Percentiles rank a stretch among this genome's conserved stretches.
phyloP scores from a whole-genome alignment of 192 early-diverging fungal genomes.

The Phlyctochytrium bullatum region DNA sequence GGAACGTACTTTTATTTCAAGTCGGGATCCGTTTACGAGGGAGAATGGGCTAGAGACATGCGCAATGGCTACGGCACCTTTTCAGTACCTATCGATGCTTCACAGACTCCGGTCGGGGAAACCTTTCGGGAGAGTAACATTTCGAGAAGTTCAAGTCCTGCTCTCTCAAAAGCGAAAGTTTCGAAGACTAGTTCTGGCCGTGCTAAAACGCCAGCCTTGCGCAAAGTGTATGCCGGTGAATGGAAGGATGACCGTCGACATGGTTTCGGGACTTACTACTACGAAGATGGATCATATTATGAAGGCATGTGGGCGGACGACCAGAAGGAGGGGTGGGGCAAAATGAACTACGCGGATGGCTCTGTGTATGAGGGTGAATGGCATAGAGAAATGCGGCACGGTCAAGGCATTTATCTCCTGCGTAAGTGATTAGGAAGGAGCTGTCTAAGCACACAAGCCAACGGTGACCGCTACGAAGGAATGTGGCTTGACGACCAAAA shows the following conservation, averaged over 20 bases:
- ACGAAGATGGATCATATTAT: conserved; percentile 50
- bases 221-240: conserved; percentile 57
- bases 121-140: not conserved
- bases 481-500: conserved; percentile 60
- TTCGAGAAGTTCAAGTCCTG: not conserved
- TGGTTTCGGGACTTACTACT: conserved; percentile 55
- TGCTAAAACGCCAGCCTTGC: conserved; percentile 15
- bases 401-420: conserved; percentile 53
- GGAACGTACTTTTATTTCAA: conserved; percentile 52
- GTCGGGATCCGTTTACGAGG: conserved; percentile 53
- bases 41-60: conserved; percentile 50
- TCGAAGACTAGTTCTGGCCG: not conserved
- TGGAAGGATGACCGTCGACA: conserved; percentile 50
- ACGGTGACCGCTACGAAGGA: conserved; percentile 61
- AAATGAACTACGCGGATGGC: conserved; percentile 48
- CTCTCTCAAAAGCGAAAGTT: not conserved
- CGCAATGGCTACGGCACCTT: conserved; percentile 56
- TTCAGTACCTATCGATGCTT: conserved; percentile 36
- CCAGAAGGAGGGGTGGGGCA: conserved; percentile 57
- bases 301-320: conserved; percentile 54
- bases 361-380: conserved; percentile 61
- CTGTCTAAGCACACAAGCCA: conserved; percentile 21
- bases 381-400: conserved; percentile 55
- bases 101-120: not conserved
- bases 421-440: conserved; percentile 24